Percentiles rank a stretch among this genome's conserved stretches.
These are phyloP conservation scores for Alternaria atra DNA, from an alignment of 2,329 filamentous ascomycete species.

Conservation along the genomic window DNA sequence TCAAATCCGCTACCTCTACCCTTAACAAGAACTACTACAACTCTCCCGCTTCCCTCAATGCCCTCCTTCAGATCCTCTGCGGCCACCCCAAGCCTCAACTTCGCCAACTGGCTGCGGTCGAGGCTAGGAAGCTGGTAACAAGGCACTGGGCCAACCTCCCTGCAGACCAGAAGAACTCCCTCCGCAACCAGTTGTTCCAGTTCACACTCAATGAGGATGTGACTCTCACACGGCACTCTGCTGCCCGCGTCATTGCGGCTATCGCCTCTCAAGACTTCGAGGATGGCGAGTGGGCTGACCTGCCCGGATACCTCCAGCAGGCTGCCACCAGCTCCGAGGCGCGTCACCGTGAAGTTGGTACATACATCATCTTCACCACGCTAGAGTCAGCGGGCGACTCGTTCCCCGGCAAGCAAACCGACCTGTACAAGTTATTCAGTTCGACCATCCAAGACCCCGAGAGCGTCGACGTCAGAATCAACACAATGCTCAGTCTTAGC, in stretches of 20 bases:
- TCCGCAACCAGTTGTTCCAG: constrained; percentile 84
- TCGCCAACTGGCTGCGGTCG: constrained; percentile 90
- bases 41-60: constrained; percentile 81
- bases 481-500: constrained; percentile 90
- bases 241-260: constrained; percentile 85
- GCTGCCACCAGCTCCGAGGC: constrained; percentile 79
- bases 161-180: constrained; percentile 77
- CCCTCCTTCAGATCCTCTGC: constrained; percentile 87
- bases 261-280: constrained; percentile 88
- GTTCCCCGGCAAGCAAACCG: constrained; percentile 80
- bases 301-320: constrained; percentile 80
- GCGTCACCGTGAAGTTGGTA: constrained; percentile 85
- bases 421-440: constrained; percentile 83
- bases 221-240: constrained; percentile 81
- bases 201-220: constrained; percentile 82
- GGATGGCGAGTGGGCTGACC: constrained; percentile 83
- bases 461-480: constrained; percentile 91
- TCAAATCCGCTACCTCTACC: constrained; percentile 88
- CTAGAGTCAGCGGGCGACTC: constrained; percentile 86
- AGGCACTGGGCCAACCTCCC: constrained; percentile 86
- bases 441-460: constrained; percentile 89
- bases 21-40: constrained; percentile 95
- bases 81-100: constrained; percentile 76
- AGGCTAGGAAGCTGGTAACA: constrained; percentile 80
- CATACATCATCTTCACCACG: constrained; percentile 92